Base-by-base conservation (phyloP, 1,139 yeast genomes). In the Scheffersomyces illinoinensis region DNA sequence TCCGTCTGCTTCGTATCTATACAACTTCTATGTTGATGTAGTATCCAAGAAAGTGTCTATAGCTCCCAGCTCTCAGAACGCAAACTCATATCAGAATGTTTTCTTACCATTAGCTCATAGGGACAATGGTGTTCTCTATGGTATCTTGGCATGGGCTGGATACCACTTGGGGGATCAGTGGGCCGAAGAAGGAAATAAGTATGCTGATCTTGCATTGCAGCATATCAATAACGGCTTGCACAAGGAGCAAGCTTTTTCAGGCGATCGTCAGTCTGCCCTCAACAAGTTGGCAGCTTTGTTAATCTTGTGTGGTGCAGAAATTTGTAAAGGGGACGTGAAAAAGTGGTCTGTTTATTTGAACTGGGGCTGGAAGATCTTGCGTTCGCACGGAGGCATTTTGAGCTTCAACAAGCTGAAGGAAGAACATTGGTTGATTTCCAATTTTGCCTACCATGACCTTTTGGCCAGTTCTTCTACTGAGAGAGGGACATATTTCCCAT, bases 391-490 rank as follows among this genome's bases (percentile, higher is more conserved):
- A 17, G 93, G 92, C 0, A 75, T 86, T 52, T 82, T 85, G 63
- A 82, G 82, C 59, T 79, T 79, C 60, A 78, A 80, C 62, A 77
- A 77, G 54, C 85, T 85, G 69, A 85, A 84, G 62, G 86, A 84
- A 60, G 85, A 85, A 61, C 86, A 88, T 61, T 91, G 95, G 90
- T 77, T 91, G 58, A 85, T 89, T 26, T 85, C 92, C n/a, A 90
- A 88, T 71, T 91, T 89, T 73, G 92, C 93, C 0, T 91, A 90
- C 68, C 96, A 91, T 70, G 96, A 90, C 68, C 82, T 91, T 50
- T 76, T 89, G 62, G 87, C 95, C 1, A 82, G 88, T 56, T 84
- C 90, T 17, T 79, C 81, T 47, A 76, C 82, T 55, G 85, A 84
- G 57, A 69, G 88, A 54, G 87, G 87, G 0, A 81, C 89, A 0